A percentile compares a stretch with the other conserved stretches of the same genome.
phyloP scores from a whole-genome alignment of 306 rosid genomes.

The Casuarina glauca region DNA sequence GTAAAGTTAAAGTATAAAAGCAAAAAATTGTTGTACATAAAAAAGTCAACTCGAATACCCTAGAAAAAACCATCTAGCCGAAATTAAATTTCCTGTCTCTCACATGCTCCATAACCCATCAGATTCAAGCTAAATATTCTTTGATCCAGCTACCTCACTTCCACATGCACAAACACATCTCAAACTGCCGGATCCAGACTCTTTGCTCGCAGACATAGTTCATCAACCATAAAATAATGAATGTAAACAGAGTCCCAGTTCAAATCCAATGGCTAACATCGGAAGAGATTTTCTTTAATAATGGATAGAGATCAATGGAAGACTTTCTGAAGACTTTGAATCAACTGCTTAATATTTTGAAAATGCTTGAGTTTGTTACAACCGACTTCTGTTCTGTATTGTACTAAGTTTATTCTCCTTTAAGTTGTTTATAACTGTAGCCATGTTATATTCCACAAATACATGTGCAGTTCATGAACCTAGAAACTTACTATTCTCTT shows the following conservation, averaged over 20 bases:
- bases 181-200: neutral
- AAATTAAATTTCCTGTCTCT: neutral
- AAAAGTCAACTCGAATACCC: too few relatives aligned
- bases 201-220: neutral
- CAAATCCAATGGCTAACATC: too few relatives aligned
- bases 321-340: too few relatives aligned
- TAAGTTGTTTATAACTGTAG: neutral
- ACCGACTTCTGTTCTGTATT: neutral
- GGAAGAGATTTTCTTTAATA: too few relatives aligned
- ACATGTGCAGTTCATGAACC: neutral
- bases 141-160: neutral
- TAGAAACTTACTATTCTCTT: neutral
- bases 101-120: neutral
- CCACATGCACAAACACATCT: neutral
- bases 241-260: too few relatives aligned
- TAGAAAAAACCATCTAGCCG: too few relatives aligned
- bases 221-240: neutral
- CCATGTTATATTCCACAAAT: neutral
- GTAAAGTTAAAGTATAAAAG: neutral
- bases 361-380: neutral
- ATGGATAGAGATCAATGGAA: too few relatives aligned
- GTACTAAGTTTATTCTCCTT: neutral
- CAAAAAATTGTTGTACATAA: neutral
- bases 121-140: neutral
- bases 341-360: too few relatives aligned